phyloP scores from a whole-genome alignment of 495 filamentous ascomycete species.

The Penicillium cinerascens region DNA sequence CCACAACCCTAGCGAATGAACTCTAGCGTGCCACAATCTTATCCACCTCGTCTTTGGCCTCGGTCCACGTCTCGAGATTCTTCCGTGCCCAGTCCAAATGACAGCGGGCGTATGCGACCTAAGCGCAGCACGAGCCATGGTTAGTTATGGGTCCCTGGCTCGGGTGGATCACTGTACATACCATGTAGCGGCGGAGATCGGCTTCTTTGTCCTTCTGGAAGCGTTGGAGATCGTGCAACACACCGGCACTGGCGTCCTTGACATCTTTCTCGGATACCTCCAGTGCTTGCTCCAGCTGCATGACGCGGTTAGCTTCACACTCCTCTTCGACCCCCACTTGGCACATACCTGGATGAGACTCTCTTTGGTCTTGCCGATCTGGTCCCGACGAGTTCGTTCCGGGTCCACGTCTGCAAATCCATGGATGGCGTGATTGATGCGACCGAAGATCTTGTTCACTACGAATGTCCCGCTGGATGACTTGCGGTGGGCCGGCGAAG shows the following conservation, averaged over 20 bases:
- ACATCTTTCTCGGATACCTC: conserved; percentile 85
- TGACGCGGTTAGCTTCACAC: conserved; percentile 5
- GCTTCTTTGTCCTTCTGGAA: conserved; percentile 95
- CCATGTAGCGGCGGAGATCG: conserved; percentile 92
- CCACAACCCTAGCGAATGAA: background rate
- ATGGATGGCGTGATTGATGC: conserved; percentile 89
- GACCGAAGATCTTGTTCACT: conserved; percentile 89
- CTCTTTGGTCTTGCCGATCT: conserved; percentile 92
- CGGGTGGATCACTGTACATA: conserved; percentile 43
- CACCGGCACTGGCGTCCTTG: conserved; percentile 79
- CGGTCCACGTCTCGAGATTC: conserved; percentile 93
- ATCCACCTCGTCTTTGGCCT: conserved; percentile 86
- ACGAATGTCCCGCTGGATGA: conserved; percentile 74
- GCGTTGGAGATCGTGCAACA: conserved; percentile 81
- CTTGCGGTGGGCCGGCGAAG: conserved; percentile 59
- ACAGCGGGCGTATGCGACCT: conserved; percentile 90
- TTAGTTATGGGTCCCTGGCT: background rate
- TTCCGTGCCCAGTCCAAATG: conserved; percentile 99
- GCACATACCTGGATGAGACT: conserved; percentile 54
- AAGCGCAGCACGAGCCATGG: conserved; percentile 11
- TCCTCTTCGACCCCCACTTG: background rate
- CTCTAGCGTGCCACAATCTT: conserved; percentile 70
- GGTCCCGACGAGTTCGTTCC: conserved; percentile 84
- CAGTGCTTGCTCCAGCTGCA: conserved; percentile 82
- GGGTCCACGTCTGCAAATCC: conserved; percentile 96